Evolutionary conservation across 2,329 filamentous ascomycete species (phyloP), one percentile per base, ranked within the genome.

Genomic region (Rachicladosporium sp.): DNA sequence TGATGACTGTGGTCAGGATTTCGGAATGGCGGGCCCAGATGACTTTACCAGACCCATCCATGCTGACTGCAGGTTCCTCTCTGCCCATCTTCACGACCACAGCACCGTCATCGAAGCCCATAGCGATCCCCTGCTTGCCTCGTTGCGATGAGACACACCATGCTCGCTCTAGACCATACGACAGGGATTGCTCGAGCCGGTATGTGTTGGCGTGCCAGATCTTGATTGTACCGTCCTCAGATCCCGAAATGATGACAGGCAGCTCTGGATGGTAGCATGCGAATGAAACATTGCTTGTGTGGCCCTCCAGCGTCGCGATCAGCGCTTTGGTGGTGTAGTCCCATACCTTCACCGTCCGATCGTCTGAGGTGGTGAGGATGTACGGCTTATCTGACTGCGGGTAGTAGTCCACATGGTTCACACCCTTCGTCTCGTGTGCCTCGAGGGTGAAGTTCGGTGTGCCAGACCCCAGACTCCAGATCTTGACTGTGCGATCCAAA

Each of bases 131-230:
- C 61, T 96, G 91, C 68, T 85, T 87, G 49, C 88, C 88, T 59
- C 86, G 82, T 61, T 98, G 91, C 58, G 93, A 95, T 19, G 86
- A 81, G 34, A 96, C 86, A 74, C 91, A 96, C 91, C 91, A 98
- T 40, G 89, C 91, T 55, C 91, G 77, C 64, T 98, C 91, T 35
- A 98, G 67, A 21, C 88, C 91, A 62, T 98, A 98, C 67, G 86
- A 95, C 46, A 98, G 70, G 1, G 88, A 93, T 59, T 96, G 91
- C 63, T 96, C 91, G 44, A 96, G 75, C 49, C 91, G 76, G 64
- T 96, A 96, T 39, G 91, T 98, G 58, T 94, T 95, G 48, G 89
- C 88, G 61, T 98, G 88, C 91, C 91, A 98, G 62, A 98, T 88
- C 64, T 94, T 93, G 59, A 98, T 80, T 1, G 88, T 94, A 49